Evolutionary conservation across 23 red algal genomes (phyloP).

Genomic region (Gracilariopsis chorda): DNA sequence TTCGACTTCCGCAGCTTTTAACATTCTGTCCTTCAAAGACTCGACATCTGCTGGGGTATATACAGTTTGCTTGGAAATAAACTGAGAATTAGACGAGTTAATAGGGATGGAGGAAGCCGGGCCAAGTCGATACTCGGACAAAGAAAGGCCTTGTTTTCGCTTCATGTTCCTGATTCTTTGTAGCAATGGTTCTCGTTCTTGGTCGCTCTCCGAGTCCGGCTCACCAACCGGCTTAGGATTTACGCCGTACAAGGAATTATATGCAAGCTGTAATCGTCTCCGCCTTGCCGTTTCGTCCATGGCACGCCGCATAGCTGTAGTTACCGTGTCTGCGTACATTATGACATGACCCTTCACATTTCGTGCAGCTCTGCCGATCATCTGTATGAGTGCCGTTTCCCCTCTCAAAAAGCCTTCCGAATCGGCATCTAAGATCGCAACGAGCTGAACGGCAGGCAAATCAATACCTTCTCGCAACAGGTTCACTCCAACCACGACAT

Average conservation of each 20-base stretch:
- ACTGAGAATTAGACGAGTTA: neutral
- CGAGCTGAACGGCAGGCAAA: slow-evolving; percentile 73
- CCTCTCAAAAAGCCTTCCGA: slow-evolving; percentile 88
- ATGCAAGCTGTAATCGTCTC: slow-evolving; percentile 65
- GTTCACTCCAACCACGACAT: slow-evolving; percentile 89
- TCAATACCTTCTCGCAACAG: slow-evolving; percentile 85
- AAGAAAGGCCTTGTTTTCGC: neutral
- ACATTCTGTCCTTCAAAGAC: slow-evolving; percentile 34
- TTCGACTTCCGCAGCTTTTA: slow-evolving; percentile 42
- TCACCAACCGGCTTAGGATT: slow-evolving; percentile 23
- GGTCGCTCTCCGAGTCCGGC: neutral
- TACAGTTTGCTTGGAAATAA: neutral
- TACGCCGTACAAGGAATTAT: slow-evolving; percentile 51
- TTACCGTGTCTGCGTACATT: slow-evolving; percentile 83
- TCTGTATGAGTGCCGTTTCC: slow-evolving; percentile 85
- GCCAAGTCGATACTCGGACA: neutral
- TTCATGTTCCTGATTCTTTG: slow-evolving; percentile 19
- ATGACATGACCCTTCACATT: slow-evolving; percentile 72
- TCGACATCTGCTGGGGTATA: neutral
- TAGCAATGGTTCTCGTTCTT: neutral
- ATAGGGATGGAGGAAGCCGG: neutral
- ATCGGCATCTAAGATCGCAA: slow-evolving; percentile 93
- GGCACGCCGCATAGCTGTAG: slow-evolving; percentile 67
- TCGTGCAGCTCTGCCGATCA: slow-evolving; percentile 84
- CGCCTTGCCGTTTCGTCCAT: slow-evolving; percentile 75